These are phyloP conservation scores for Scleromitrula shiraiana DNA, from an alignment of 2,329 filamentous ascomycete genomes.

Conservation along the genomic window DNA sequence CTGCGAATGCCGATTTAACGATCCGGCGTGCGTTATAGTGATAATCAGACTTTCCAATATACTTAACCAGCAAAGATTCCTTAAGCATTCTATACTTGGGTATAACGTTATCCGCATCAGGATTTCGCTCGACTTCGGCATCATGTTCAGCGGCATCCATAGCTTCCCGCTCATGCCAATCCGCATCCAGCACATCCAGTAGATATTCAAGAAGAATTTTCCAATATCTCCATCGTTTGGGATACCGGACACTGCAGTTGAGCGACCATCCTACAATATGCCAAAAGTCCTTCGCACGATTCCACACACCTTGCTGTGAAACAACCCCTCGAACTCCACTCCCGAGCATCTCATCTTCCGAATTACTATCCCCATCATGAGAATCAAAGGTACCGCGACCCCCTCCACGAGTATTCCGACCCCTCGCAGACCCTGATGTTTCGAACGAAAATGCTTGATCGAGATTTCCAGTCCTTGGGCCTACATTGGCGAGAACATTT, in stretches of 20 bases:
- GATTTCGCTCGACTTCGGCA: slow-evolving; percentile 22
- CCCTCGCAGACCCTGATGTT: slow-evolving; percentile 15
- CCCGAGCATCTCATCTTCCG: slow-evolving; percentile 34
- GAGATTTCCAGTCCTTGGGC: slow-evolving; percentile 63
- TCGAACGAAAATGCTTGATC: slow-evolving; percentile 65
- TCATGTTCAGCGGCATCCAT: slow-evolving; percentile 32
- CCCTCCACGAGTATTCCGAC: slow-evolving; percentile 23
- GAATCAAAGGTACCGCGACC: slow-evolving; percentile 22
- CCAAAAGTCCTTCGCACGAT: slow-evolving; percentile 81
- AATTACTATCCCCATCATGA: slow-evolving; percentile 35
- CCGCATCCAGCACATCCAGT: slow-evolving; percentile 66
- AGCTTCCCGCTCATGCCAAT: slow-evolving; percentile 52
- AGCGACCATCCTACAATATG: slow-evolving; percentile 84
- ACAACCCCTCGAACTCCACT: slow-evolving; percentile 47
- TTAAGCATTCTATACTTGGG: slow-evolving; percentile 33
- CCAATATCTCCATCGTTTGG: slow-evolving; percentile 75
- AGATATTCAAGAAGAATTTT: slow-evolving; percentile 71
- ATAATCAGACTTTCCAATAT: slow-evolving; percentile 28
- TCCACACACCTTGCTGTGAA: slow-evolving; percentile 62
- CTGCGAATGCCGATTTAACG: slow-evolving; percentile 59
- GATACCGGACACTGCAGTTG: slow-evolving; percentile 71
- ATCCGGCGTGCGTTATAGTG: slow-evolving; percentile 34
- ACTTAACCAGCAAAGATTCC: slow-evolving; percentile 53
- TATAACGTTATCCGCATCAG: slow-evolving; percentile 13
- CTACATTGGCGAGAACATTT: slow-evolving; percentile 55